Base-by-base conservation (phyloP, 768 basidiomycete genomes). In the Macrolepiota albuminosa region DNA sequence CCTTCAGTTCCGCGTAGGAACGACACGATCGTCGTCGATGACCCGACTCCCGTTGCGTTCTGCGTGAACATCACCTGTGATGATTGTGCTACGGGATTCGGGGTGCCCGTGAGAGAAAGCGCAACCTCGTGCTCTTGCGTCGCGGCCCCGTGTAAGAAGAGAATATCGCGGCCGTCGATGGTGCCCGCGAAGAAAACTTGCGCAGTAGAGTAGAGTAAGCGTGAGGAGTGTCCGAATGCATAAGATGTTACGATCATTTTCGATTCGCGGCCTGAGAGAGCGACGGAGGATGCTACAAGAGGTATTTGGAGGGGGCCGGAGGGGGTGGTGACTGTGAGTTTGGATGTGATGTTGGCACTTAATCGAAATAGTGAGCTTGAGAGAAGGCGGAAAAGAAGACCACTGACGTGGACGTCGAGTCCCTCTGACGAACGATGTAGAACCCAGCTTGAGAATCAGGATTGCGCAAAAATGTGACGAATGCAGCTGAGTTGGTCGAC, bases 161-260 rank as follows among this genome's bases (percentile, higher is more conserved):
- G 74, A 24, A 89, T 71, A 64, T 88, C 86, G n/a, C 84, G 75
- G 2, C 72, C 78, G 36, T 82, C 87, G 36, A 88, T 85, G 29
- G 64, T 71, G 4, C 86, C 83, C 0, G 89, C 84, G 64, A 82
- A 91, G 66, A 92, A 80, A 33, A 94, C 76, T 58, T 83, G 80
- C 0, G 90, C 88, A 1, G 91, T 92, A 6, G 90, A 86, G 70
- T 89, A 93, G 3, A 81, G 70, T 1, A 88, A 67, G 58, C 73
- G 76, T 9, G 85, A 84, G 14, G 74, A 75, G 4, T 64, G 53
- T 24, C 92, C 92, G 66, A 89, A 92, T 9, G 79, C 73, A 67
- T 90, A 90, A 69, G 90, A 84, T 0, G 88, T 84, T 14, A 89
- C 76, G 34, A 93, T 73, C 29, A 91, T 75, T 67, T 90, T 91